A percentile compares a stretch with the other conserved stretches of the same genome.
These are phyloP conservation scores for Hypoxylon fragiforme DNA, from an alignment of 495 filamentous ascomycete genomes.

Conservation along the genomic window DNA sequence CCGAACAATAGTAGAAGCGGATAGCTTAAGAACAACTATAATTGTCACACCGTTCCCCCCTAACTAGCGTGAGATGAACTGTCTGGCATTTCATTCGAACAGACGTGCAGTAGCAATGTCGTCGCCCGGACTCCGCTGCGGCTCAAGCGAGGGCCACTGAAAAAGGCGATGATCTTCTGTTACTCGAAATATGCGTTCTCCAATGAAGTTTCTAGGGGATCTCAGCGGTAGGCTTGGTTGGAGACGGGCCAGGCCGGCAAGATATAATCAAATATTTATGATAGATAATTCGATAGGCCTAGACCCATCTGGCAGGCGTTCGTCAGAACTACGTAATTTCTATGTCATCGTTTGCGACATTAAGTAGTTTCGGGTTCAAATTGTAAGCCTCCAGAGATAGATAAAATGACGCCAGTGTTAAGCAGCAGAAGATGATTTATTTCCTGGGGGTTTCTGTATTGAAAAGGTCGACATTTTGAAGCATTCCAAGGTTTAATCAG, in stretches of 20 bases:
- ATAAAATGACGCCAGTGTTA: too few relatives aligned
- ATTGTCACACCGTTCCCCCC: too few relatives aligned
- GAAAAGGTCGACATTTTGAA: too few relatives aligned
- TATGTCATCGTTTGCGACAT: constrained; percentile 3
- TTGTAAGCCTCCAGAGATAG: neutral
- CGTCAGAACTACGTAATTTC: constrained; percentile 20
- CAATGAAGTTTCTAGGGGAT: constrained; percentile 18
- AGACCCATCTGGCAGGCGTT: constrained; percentile 19
- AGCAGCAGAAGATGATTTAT: too few relatives aligned
- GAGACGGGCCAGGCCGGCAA: constrained; percentile 16
- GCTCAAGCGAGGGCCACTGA: constrained; percentile 27
- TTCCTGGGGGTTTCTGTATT: too few relatives aligned
- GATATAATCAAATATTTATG: constrained; percentile 13
- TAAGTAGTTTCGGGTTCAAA: neutral
- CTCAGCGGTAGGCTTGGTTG: constrained; percentile 25
- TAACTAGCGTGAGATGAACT: constrained; percentile 29
- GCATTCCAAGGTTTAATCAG: neutral
- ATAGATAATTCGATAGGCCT: constrained; percentile 17
- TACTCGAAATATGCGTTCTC: constrained; percentile 19
- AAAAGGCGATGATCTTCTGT: constrained; percentile 30
- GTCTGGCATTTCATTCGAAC: constrained; percentile 20
- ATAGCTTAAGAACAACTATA: too few relatives aligned
- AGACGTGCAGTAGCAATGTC: constrained; percentile 25
- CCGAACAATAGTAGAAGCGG: too few relatives aligned
- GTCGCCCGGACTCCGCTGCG: constrained; percentile 34